Percentiles rank a stretch among this genome's conserved stretches.
Conservation (phyloP, 768 basidiomycete genomes). For the Rhizopogon vulgaris region DNA sequence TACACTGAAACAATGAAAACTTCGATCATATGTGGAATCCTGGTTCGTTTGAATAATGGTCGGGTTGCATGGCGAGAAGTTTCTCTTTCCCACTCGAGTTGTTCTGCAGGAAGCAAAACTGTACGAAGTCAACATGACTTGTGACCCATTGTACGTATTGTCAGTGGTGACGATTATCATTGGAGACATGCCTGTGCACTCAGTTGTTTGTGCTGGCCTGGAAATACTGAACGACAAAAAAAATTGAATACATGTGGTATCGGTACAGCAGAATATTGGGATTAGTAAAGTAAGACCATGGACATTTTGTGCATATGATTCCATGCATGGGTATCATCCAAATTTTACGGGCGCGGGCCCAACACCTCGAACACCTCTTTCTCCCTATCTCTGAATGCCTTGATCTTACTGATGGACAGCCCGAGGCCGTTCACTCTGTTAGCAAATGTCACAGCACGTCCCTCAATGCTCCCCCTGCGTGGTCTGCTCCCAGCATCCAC, state of each 20-base stretch:
- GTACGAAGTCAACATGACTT: too few relatives aligned
- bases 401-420: constrained; percentile 61
- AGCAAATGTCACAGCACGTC: constrained; percentile 62
- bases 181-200: too few relatives aligned
- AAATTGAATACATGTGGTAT: neutral
- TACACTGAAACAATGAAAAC: neutral
- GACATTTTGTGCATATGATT: neutral
- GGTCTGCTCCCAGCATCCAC: constrained; percentile 26
- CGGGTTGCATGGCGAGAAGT: too few relatives aligned
- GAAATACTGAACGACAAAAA: neutral
- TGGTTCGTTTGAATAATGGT: too few relatives aligned
- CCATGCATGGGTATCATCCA: neutral
- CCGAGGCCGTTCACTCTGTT: constrained; percentile 75
- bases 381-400: constrained; percentile 69
- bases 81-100: too few relatives aligned
- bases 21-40: too few relatives aligned
- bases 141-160: too few relatives aligned
- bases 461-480: constrained; percentile 48
- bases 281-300: neutral
- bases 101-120: too few relatives aligned
- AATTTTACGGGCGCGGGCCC: constrained; percentile 33
- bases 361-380: constrained; percentile 65
- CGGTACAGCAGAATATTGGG: neutral
- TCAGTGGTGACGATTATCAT: neutral
- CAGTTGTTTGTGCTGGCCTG: neutral